A percentile compares a stretch with the other conserved stretches of the same genome.
phyloP scores from a whole-genome alignment of 441 rosid genomes.

The Melastoma candidum region DNA sequence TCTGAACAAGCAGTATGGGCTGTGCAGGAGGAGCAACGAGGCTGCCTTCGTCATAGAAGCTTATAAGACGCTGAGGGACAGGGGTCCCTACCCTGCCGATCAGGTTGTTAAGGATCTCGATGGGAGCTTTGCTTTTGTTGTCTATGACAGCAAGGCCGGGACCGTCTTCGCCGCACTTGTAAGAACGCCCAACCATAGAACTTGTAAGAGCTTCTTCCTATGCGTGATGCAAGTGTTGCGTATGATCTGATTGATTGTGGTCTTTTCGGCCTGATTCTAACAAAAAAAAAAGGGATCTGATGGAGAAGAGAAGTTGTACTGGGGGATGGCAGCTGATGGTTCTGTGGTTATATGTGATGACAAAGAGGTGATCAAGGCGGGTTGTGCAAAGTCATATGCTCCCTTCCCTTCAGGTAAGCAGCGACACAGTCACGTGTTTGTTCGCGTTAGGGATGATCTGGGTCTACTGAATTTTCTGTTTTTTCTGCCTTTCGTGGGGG shows the following conservation, averaged over 20 bases:
- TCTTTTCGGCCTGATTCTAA: no score
- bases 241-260: background rate
- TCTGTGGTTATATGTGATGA: conserved; percentile 66
- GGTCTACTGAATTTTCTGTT: no score
- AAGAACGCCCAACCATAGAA: background rate
- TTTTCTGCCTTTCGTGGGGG: conserved; percentile 47
- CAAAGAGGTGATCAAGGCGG: conserved; percentile 56
- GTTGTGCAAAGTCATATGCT: conserved; percentile 35
- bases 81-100: conserved; percentile 60
- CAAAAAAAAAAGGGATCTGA: conserved; percentile 38
- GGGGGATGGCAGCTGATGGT: conserved; percentile 90
- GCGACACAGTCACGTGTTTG: no score
- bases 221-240: background rate
- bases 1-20: no score
- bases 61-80: conserved; percentile 74
- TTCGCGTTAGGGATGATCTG: no score
- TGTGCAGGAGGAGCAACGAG: conserved; percentile 32
- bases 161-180: conserved; percentile 75
- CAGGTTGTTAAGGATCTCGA: conserved; percentile 42
- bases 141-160: conserved; percentile 61
- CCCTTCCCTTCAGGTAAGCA: no score
- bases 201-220: no score
- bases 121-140: conserved; percentile 75
- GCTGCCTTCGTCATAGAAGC: conserved; percentile 78
- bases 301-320: conserved; percentile 53